Evolutionary conservation across 192 early-diverging fungal species (phyloP), one percentile per base, ranked within the genome.

Genomic region (Coemansia sp.): DNA sequence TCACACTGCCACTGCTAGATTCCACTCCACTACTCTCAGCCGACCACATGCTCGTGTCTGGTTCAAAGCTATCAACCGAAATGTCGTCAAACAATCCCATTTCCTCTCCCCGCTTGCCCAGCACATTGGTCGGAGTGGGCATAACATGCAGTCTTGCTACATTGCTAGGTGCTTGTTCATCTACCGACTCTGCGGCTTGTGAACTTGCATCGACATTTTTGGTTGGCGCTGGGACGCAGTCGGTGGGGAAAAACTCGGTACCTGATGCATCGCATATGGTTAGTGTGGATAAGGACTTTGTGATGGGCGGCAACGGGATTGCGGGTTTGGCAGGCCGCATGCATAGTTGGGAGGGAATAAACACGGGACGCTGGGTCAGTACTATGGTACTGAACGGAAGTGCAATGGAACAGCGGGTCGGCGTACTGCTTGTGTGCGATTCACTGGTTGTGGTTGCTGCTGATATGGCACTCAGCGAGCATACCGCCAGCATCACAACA

Each of bases 181-280:
- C 14, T 2, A 4, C 40, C 0, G 40, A 44, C 17, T n/a, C 17
- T 17, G 42, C 42, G 5, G 19, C 19, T 48, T 20, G 47, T 19
- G 15, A 20, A 17, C 47, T n/a, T 0, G 19, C 42, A 3, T 1
- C n/a, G 3, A n/a, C n/a, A n/a, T n/a, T n/a, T n/a, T n/a, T 50
- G 22, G 58, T 28, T 4, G 42, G 59, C 10, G 57, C 48, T 15
- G 68, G 38, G 4, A 42, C 6, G 20, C 73, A 75, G 40, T 54
- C 36, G 8, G 42, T 49, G n/a, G 74, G 74, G 11, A 49, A 36
- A 23, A 57, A 48, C 25, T 66, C 62, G 2, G 59, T 26, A 1
- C 54, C 66, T 0, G 28, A 23, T 7, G 68, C 68, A 46, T 77
- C 74, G 31, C 74, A 77, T 5, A 77, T 64, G 17, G 26, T 44